Base-by-base conservation (phyloP, 2,329 filamentous ascomycete genomes). In the Epichloe gansuensis region DNA sequence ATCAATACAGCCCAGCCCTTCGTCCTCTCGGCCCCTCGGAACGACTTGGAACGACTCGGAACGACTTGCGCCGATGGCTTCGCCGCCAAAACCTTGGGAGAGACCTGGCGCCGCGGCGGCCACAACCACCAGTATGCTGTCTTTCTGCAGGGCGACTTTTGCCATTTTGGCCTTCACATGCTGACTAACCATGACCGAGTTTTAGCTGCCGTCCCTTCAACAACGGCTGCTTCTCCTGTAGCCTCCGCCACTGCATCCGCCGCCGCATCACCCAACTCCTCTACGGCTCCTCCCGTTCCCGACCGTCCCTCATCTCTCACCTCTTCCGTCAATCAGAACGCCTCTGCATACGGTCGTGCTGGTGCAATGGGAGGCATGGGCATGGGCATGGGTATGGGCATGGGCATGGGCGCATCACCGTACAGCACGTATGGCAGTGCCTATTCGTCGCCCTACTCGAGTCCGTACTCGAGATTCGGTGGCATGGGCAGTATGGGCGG, bases 81-180 rank as follows among this genome's bases (percentile, higher is more conserved):
- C 91, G 68, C 93, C 93, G 65, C 93, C 93, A 52, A 98, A 98
- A 72, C 93, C 93, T 46, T 98, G 93, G 93, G 93, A 98, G 73
- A 81, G 85, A 68, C 78, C 84, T 58, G 85, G 84, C 69, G 78
- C 80, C 56, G 74, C 74, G 59, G 64, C 72, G 58, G 47, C 56
- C 63, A 64, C 64, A 74, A 63, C 54, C 12, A 68, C 54, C 3
- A 68, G 78, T 82, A 71, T 62, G 74, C 71, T 55, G 12, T 48
- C 23, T 34, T 50, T 38, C 53, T 25, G 13, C 15, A 49, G 42
- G 51, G 45, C 42, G 35, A 42, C 40, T 15, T 38, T 38, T 5
- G n/a, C 35, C 46, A 23, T 27, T 38, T 42, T 35, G 23, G 23
- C 48, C 47, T 60, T 58, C 56, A 58, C 58, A 58, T 60, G 53